Evolutionary conservation across 176 grass and related monocot genomes (phyloP), one percentile per base, ranked within the genome.

Genomic region (Phoenix roebelenii): DNA sequence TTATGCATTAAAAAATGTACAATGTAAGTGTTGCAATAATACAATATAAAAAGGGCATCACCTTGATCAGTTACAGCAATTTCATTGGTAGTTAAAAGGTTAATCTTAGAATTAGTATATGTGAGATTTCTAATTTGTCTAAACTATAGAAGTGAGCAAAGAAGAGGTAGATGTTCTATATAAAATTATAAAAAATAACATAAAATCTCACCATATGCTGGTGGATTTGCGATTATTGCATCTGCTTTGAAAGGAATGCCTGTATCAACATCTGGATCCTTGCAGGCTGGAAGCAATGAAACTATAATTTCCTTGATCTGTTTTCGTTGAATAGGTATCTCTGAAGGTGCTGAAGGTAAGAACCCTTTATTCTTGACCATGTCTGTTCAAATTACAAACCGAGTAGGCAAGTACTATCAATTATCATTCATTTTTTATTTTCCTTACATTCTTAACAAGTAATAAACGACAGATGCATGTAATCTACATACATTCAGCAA

Each of bases 291-390:
- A 14, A 67, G 67, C 58, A 98, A 72, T 17, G 94, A 98, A 78
- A 93, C 89, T 72, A 98, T 88, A 28, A 98, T 98, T 1, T 98
- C 94, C 79, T 81, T 92, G 0, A 98, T 88, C 67, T 98, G 94
- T 28, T 98, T 98, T 68, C 94, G 76, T 76, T 98, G 94, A 58
- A 89, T 77, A 66, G 82, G 23, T 78, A 98, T 89, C 77, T 98
- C 94, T 25, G 88, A 98, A 51, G 88, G 88, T 12, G 76, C 61
- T 15, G 94, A 98, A 61, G 93, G 93, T 15, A 98, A 76, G 48
- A 98, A 98, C 22, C 93, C 93, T 83, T 98, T 98, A 54, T 98
- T 92, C 76, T 92, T 98, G 23, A 98, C 93, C 93, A 98, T 93
- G 53, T 98, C 93, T 93, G 73, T 58, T 72, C 62, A 60, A 78